phyloP scores from a whole-genome alignment of 768 basidiomycete genomes.

The Asterophora parasitica region DNA sequence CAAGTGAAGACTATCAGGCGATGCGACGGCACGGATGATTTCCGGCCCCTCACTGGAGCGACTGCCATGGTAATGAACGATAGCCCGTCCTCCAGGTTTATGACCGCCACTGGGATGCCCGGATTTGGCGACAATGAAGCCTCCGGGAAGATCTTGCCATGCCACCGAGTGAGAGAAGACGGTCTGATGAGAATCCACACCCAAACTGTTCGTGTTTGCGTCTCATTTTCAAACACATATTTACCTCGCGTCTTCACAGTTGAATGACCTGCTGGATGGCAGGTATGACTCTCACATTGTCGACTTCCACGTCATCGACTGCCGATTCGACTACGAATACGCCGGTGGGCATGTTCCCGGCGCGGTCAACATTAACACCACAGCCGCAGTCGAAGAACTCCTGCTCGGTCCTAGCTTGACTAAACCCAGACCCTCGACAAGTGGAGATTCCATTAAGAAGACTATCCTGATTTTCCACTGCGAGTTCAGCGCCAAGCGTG shows the following conservation, averaged over 20 bases:
- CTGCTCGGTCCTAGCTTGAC: constrained; percentile 54
- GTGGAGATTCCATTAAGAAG: constrained; percentile 71
- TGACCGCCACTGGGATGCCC: constrained; percentile 55
- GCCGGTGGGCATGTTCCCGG: constrained; percentile 89
- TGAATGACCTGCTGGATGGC: constrained; percentile 77
- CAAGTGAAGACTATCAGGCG: constrained; percentile 73
- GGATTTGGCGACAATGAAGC: constrained; percentile 94
- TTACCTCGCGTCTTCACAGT: constrained; percentile 35
- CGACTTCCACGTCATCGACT: constrained; percentile 84
- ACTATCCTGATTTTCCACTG: constrained; percentile 95
- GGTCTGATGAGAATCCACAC: constrained; percentile 87
- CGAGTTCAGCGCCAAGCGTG: constrained; percentile 93
- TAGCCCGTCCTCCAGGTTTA: constrained; percentile 53
- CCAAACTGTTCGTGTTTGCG: constrained; percentile 57
- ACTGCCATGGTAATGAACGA: constrained; percentile 50
- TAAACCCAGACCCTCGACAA: constrained; percentile 64
- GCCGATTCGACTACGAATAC: constrained; percentile 97
- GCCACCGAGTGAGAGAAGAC: constrained; percentile 90
- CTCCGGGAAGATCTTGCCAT: constrained; percentile 89
- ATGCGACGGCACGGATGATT: constrained; percentile 79
- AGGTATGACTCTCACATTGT: constrained; percentile 59
- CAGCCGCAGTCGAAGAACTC: constrained; percentile 72
- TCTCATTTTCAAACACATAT: constrained; percentile 3
- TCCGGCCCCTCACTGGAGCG: constrained; percentile 67
- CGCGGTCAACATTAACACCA: constrained; percentile 88